Base-by-base conservation (phyloP, 306 rosid species). In the Malus asiatica region DNA sequence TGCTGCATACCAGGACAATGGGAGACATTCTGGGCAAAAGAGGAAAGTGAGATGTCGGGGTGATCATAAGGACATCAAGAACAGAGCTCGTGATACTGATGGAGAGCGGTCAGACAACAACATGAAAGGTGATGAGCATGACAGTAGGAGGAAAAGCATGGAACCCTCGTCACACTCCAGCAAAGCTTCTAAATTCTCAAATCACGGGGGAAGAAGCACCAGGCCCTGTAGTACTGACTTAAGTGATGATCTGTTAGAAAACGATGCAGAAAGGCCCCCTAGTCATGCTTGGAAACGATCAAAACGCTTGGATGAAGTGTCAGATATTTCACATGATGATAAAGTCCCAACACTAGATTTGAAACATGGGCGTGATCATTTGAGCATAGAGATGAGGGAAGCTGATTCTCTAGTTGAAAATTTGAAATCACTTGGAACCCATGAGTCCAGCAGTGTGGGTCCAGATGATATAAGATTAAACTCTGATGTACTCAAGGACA, bases 61-160 rank as follows among this genome's bases (percentile, higher is more conserved):
- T 70, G 23, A 58, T 70, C 78, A 57, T 40, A 61, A 63, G 16
- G 80, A 78, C 62, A 71, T 35, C 20, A 74, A 79, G 75, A 57
- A 53, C 42, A 60, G 77, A 63, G 63, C 53, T 75, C 83, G 30
- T 68, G 76, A 72, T 68, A 48, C 71, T 33, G 78, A 80, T 79
- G 78, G 79, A 75, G 83, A 74, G 45, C 46, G 52, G 79, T 76
- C 65, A 19, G 57, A 68, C 65, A 66, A 70, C 76, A 79, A 81
- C 75, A 65, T 23, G 38, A 25, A 55, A 52, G 63, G 63, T 65
- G 73, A 71, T 72, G 78, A 73, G 76, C 84, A 27, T 72, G 72
- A 25, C 40, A 33, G 19, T 11, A 33, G 76, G 79, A 83, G 86
- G 71, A 72, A 84, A 80, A 79, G 78, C 53, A 71, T 84, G 48